phyloP scores from a whole-genome alignment of 2,329 filamentous ascomycete species.

The Aspergillus proliferans region DNA sequence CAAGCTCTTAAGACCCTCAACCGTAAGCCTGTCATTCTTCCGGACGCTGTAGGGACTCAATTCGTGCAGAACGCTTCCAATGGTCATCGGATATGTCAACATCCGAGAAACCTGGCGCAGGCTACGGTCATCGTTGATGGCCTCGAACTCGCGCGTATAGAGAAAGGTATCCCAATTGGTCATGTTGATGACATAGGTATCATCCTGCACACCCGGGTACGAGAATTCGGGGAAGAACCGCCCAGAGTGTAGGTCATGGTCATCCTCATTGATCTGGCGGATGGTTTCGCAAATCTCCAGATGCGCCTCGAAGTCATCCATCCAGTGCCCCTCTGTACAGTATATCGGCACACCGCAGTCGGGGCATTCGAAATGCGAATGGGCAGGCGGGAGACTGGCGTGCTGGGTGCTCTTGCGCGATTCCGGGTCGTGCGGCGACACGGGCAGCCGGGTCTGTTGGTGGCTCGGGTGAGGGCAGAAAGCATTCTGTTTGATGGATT shows the following conservation, averaged over 20 bases:
- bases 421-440: conserved; percentile 59
- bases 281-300: conserved; percentile 87
- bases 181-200: conserved; percentile 92
- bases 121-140: conserved; percentile 81
- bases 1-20: conserved; percentile 87
- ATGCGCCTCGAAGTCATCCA: conserved; percentile 89
- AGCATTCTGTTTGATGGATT: conserved; percentile 87
- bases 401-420: conserved; percentile 45
- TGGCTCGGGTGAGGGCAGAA: conserved; percentile 90
- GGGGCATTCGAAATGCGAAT: conserved; percentile 90
- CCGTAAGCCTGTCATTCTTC: conserved; percentile 67
- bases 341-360: conserved; percentile 93
- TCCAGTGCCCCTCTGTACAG: conserved; percentile 92
- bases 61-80: conserved; percentile 88
- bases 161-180: conserved; percentile 97
- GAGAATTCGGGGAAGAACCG: conserved; percentile 90
- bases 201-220: conserved; percentile 81
- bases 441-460: conserved; percentile 63
- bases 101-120: conserved; percentile 91
- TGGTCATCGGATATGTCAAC: conserved; percentile 86
- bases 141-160: conserved; percentile 85
- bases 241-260: conserved; percentile 87
- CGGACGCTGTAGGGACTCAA: conserved; percentile 85
- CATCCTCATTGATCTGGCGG: conserved; percentile 92
- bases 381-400: conserved; percentile 59